Conservation (phyloP, 805 yeast species). For the Candida montana region DNA sequence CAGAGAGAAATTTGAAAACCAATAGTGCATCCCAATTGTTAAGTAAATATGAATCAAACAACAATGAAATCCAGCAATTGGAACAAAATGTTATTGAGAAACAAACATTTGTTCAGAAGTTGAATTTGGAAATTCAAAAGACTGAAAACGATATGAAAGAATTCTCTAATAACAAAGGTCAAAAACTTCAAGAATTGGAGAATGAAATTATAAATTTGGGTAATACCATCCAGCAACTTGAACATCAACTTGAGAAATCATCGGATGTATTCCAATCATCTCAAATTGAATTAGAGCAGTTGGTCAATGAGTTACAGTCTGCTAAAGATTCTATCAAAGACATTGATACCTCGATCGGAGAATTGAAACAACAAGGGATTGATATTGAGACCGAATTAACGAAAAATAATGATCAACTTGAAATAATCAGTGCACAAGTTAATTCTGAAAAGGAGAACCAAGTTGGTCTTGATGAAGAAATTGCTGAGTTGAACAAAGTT, state of each 20-base stretch:
- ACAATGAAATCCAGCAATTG: slow-evolving; percentile 41
- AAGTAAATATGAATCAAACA: slow-evolving; percentile 41
- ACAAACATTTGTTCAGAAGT: slow-evolving; percentile 26
- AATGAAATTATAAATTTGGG: slow-evolving; percentile 42
- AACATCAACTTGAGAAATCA: slow-evolving; percentile 37
- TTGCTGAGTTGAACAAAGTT: slow-evolving; percentile 49
- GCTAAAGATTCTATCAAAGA: slow-evolving; percentile 39
- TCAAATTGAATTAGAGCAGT: slow-evolving; percentile 68
- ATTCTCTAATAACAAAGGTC: slow-evolving; percentile 71
- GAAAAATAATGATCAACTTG: slow-evolving; percentile 25
- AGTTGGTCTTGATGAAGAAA: slow-evolving; percentile 71
- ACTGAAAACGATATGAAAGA: slow-evolving; percentile 79
- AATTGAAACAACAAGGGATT: slow-evolving; percentile 27
- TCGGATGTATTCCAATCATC: slow-evolving; percentile 55
- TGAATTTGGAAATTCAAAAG: slow-evolving; percentile 38
- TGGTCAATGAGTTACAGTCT: slow-evolving; percentile 47
- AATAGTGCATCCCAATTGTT: slow-evolving; percentile 55
- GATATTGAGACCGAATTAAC: slow-evolving; percentile 24
- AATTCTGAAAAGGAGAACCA: slow-evolving; percentile 45
- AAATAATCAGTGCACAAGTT: slow-evolving; percentile 20
- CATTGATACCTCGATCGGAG: slow-evolving; percentile 29
- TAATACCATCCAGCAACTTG: slow-evolving; percentile 30
- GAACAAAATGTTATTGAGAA: slow-evolving; percentile 33
- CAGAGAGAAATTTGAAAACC: slow-evolving; percentile 48
- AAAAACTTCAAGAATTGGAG: slow-evolving; percentile 64